Percentiles rank a stretch among this genome's conserved stretches.
phyloP scores from a whole-genome alignment of 1,284 basidiomycete genomes.

The Singerocomus rubriflavus region DNA sequence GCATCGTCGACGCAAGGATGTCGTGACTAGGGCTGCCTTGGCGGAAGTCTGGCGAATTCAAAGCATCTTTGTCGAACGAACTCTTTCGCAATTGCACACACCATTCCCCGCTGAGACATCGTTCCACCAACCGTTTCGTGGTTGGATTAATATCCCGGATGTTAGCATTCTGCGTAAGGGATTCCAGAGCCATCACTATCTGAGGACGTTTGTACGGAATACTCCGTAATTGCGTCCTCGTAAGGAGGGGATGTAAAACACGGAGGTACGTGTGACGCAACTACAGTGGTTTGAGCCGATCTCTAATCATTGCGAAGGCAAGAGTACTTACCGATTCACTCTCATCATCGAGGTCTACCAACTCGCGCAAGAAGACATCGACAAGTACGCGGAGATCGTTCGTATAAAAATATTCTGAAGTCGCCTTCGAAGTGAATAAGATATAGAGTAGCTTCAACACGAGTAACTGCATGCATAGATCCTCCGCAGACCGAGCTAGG shows the following conservation, averaged over 20 bases:
- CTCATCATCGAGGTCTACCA: conserved; percentile 90
- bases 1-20: conserved; percentile 36
- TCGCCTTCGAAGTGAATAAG: conserved; percentile 90
- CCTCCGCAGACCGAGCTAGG: conserved; percentile 81
- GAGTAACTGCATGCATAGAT: conserved; percentile 91
- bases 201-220: conserved; percentile 91
- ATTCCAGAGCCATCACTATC: conserved; percentile 82
- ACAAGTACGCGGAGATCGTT: conserved; percentile 96
- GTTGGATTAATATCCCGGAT: conserved; percentile 84
- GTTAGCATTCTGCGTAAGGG: conserved; percentile 68
- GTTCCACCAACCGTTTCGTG: conserved; percentile 87
- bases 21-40: conserved; percentile 44
- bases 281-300: conserved; percentile 39
- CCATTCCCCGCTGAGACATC: conserved; percentile 88
- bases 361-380: conserved; percentile 92
- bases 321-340: conserved; percentile 76
- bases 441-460: conserved; percentile 95
- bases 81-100: conserved; percentile 62
- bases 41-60: conserved; percentile 28
- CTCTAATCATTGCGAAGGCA: neutral
- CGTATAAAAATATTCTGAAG: conserved; percentile 96
- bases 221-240: conserved; percentile 86
- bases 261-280: conserved; percentile 96
- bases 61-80: conserved; percentile 29
- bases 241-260: conserved; percentile 92